Conservation (phyloP, 495 filamentous ascomycete genomes). For the Alectoria sarmentosa region DNA sequence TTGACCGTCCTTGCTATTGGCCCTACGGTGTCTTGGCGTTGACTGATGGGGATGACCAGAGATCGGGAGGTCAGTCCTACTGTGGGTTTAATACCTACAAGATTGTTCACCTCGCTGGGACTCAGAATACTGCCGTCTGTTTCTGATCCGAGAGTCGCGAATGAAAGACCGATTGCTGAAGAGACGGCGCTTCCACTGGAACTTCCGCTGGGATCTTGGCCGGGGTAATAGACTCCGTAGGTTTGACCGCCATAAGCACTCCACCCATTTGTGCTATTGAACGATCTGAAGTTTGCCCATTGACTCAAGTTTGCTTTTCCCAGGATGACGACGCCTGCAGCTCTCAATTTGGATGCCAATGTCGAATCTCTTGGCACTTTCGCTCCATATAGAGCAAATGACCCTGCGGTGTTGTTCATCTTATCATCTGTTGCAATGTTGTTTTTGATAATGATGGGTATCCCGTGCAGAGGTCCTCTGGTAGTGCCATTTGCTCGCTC, state of each 20-base stretch:
- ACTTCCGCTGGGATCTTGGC: constrained; percentile 48
- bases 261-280: constrained; percentile 48
- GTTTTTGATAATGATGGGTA: constrained; percentile 63
- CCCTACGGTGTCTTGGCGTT: constrained; percentile 59
- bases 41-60: constrained; percentile 54
- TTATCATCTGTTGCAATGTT: constrained; percentile 58
- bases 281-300: constrained; percentile 48
- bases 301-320: constrained; percentile 50
- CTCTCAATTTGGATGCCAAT: constrained; percentile 41
- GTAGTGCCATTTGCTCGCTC: constrained; percentile 40
- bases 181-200: constrained; percentile 47
- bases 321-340: constrained; percentile 46
- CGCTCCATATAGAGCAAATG: constrained; percentile 48
- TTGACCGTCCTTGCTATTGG: constrained; percentile 58
- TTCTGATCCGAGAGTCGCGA: constrained; percentile 43
- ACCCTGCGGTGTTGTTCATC: constrained; percentile 60
- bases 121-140: constrained; percentile 38
- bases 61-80: constrained; percentile 58
- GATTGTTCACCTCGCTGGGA: constrained; percentile 37
- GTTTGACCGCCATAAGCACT: constrained; percentile 45
- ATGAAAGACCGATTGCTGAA: constrained; percentile 42
- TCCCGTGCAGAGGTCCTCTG: constrained; percentile 47
- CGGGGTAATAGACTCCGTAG: constrained; percentile 40
- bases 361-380: constrained; percentile 40
- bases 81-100: constrained; percentile 59